Percentiles rank a stretch among this genome's conserved stretches.
Evolutionary conservation across 352 stramenopile genomes (phyloP).

Genomic region (Plasmopara muralis): DNA sequence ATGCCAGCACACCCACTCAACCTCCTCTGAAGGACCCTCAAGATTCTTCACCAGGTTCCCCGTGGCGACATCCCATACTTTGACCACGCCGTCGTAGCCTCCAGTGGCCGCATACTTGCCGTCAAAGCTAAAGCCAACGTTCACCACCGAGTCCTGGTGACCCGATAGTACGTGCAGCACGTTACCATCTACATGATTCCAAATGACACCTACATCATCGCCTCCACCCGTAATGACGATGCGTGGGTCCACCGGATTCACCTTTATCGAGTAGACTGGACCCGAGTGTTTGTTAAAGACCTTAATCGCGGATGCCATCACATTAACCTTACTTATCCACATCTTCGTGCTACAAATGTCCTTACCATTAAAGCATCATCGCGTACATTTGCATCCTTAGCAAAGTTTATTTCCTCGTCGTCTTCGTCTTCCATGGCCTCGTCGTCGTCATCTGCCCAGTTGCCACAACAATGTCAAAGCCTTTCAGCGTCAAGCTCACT

Average conservation of each 20-base stretch:
- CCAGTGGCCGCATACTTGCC: slow-evolving; percentile 83
- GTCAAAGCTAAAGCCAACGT: slow-evolving; percentile 83
- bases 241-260: slow-evolving; percentile 72
- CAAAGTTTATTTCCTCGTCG: slow-evolving; percentile 53
- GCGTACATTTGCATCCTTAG: slow-evolving; percentile 58
- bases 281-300: slow-evolving; percentile 71
- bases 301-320: slow-evolving; percentile 16
- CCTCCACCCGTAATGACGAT: slow-evolving; percentile 80
- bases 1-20: slow-evolving; percentile 89
- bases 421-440: slow-evolving; percentile 62
- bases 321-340: too few species aligned
- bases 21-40: slow-evolving; percentile 84
- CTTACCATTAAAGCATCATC: slow-evolving; percentile 67
- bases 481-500: not conserved
- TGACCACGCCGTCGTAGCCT: slow-evolving; percentile 81
- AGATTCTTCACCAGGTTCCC: slow-evolving; percentile 76
- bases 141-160: slow-evolving; percentile 79
- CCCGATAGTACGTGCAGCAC: slow-evolving; percentile 73
- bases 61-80: slow-evolving; percentile 84
- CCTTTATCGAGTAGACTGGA: slow-evolving; percentile 76
- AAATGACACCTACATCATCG: slow-evolving; percentile 81
- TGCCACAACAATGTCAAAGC: not conserved
- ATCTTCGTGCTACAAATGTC: too few species aligned
- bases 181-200: slow-evolving; percentile 75
- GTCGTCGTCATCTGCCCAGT: slow-evolving; percentile 46